Base-by-base conservation (phyloP, 2,329 filamentous ascomycete genomes). In the Alternaria arborescens region DNA sequence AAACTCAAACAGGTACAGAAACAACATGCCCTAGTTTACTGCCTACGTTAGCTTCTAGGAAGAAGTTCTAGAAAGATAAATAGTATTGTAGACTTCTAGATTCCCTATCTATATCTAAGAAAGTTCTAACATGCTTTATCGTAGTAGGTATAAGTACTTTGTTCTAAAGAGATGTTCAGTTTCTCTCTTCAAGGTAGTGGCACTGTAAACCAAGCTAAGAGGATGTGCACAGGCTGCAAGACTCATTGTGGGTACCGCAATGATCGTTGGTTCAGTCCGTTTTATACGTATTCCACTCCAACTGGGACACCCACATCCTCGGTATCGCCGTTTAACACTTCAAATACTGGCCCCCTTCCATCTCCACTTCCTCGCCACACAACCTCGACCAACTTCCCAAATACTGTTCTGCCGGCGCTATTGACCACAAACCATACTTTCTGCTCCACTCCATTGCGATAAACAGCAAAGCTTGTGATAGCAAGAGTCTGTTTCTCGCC, bases 381-480 rank as follows among this genome's bases (percentile, higher is more conserved):
- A 3, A 62, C 48, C 58, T 64, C 57, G 11, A 68, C 54, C 3
- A 68, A 28, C 48, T 64, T 66, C 12, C 53, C 56, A 57, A 62
- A 66, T 41, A 63, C 53, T 12, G 52, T 59, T 22, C 58, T 54
- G 3, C 52, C 55, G 30, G 54, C 48, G 44, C 53, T 62, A 34
- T 59, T 40, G 5, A 52, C 53, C 3, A 58, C 61, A 46, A 66
- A 62, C 52, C 60, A 66, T 14, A 66, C 26, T 12, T 40, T 56
- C 22, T 55, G 36, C 14, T 52, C 54, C 1, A 46, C 47, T 1
- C 20, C 44, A 42, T 56, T 44, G 5, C 59, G 52, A 40, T 59
- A 54, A 8, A 66, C 38, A 7, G 32, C 59, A 47, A 66, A 66
- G 40, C 56, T 61, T 41, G 53, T 22, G 10, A 68, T 62, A 16